A percentile compares a stretch with the other conserved stretches of the same genome.
Evolutionary conservation across 352 stramenopile species (phyloP).

Genomic region (Aphanomyces cochlioides): DNA sequence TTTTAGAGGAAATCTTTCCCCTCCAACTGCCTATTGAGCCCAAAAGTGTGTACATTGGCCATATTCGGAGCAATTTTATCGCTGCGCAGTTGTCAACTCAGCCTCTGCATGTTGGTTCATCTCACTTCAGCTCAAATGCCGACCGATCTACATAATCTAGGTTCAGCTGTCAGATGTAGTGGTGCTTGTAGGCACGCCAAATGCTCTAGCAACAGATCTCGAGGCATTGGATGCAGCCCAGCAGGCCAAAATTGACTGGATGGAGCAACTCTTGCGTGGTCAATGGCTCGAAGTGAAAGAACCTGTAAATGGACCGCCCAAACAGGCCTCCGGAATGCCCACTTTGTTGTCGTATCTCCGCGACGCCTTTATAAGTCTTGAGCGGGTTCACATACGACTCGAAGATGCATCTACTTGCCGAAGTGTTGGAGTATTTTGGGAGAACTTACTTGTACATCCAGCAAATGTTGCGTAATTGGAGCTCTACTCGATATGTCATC

Average conservation of each 20-base stretch:
- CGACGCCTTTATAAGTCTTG: slow-evolving; percentile 7
- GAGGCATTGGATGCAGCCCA: slow-evolving; percentile 3
- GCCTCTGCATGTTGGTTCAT: neutral
- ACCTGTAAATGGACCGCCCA: neutral
- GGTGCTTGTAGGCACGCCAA: neutral
- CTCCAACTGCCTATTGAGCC: slow-evolving; percentile 10
- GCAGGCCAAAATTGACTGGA: slow-evolving; percentile 12
- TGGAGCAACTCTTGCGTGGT: neutral
- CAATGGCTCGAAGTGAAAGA: neutral
- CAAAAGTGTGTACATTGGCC: slow-evolving; percentile 10
- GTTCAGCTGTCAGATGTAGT: slow-evolving; percentile 6
- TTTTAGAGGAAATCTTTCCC: neutral
- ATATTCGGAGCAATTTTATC: slow-evolving; percentile 13
- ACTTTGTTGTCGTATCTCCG: neutral
- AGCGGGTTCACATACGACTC: slow-evolving; percentile 1
- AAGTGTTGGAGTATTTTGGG: neutral
- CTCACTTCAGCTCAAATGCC: too few relatives aligned
- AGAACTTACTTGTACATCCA: neutral
- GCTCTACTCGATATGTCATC: neutral
- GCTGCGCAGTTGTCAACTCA: neutral
- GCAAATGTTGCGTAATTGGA: neutral
- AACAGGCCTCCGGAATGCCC: too few relatives aligned
- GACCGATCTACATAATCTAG: neutral
- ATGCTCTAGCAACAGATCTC: neutral
- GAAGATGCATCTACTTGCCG: neutral